These are phyloP conservation scores for Teratosphaeria nubilosa DNA, from an alignment of 2,329 filamentous ascomycete genomes.

Conservation along the genomic window DNA sequence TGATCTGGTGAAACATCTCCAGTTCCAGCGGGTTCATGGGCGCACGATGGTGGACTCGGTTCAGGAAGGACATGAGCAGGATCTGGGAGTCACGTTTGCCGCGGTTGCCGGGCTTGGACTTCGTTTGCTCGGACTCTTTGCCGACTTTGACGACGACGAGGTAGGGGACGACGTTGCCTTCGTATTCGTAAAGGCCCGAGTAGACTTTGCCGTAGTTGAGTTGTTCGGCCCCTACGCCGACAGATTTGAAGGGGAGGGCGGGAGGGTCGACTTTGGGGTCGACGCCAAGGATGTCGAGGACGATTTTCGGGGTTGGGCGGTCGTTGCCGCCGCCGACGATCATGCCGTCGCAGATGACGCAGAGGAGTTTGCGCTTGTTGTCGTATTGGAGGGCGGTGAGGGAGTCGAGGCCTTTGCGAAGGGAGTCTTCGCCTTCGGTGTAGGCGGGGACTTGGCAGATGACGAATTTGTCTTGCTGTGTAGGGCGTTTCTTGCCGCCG, in stretches of 20 bases:
- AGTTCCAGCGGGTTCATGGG: constrained; percentile 94
- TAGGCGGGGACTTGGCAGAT: constrained; percentile 98
- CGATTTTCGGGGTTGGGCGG: constrained; percentile 91
- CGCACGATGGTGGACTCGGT: constrained; percentile 86
- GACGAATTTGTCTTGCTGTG: constrained; percentile 94
- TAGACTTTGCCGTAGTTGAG: constrained; percentile 99
- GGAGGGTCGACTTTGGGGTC: constrained; percentile 95
- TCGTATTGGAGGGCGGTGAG: constrained; percentile 91
- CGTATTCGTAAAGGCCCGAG: constrained; percentile 91
- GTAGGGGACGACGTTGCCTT: constrained; percentile 96
- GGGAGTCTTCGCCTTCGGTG: constrained; percentile 91
- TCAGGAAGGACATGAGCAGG: constrained; percentile 91
- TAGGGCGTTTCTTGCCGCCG: constrained; percentile 78
- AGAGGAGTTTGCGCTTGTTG: constrained; percentile 95
- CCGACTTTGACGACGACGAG: constrained; percentile 93
- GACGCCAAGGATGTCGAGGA: constrained; percentile 92
- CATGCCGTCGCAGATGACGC: constrained; percentile 92
- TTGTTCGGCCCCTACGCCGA: constrained; percentile 80
- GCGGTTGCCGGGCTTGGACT: constrained; percentile 90
- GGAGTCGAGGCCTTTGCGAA: constrained; percentile 87
- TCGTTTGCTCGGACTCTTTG: constrained; percentile 86
- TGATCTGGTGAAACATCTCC: constrained; percentile 98
- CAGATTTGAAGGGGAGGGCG: constrained; percentile 84
- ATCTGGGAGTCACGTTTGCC: constrained; percentile 98
- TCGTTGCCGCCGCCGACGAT: constrained; percentile 95